phyloP scores from a whole-genome alignment of 768 basidiomycete genomes.

The Podaxis rugospora region DNA sequence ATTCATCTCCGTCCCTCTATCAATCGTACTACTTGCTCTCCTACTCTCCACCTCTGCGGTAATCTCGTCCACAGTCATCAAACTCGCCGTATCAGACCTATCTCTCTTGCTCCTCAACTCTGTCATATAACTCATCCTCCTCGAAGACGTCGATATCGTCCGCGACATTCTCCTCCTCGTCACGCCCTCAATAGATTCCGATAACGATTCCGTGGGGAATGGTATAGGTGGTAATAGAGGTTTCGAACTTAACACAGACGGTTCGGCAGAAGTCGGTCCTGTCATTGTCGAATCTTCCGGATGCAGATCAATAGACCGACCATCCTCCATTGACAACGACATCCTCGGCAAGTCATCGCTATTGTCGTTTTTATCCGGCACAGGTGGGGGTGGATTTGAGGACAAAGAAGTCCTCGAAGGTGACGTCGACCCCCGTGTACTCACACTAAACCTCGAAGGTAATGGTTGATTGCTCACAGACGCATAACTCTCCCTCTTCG shows the following conservation, averaged over 20 bases:
- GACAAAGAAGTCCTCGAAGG: conserved; percentile 43
- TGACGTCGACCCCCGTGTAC: conserved; percentile 53
- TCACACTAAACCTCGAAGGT: conserved; percentile 59
- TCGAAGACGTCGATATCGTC: conserved; percentile 46
- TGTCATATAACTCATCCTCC: conserved; percentile 77
- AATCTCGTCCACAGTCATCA: conserved; percentile 97
- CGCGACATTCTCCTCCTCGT: conserved; percentile 38
- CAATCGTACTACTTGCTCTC: conserved; percentile 44
- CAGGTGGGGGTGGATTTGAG: conserved; percentile 37
- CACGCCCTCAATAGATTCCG: conserved; percentile 69
- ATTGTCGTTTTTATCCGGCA: conserved; percentile 31
- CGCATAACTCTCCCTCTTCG: conserved; percentile 46
- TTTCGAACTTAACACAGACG: conserved; percentile 23
- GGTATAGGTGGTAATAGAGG: conserved; percentile 76
- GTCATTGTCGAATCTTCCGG: conserved; percentile 34
- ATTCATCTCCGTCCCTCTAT: conserved; percentile 45
- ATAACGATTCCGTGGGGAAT: conserved; percentile 73
- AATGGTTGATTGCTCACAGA: conserved; percentile 40
- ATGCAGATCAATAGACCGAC: conserved; percentile 58
- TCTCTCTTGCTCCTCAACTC: conserved; percentile 82
- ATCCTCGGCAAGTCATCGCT: conserved; percentile 61
- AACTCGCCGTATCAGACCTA: conserved; percentile 80
- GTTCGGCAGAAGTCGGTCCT: conserved; percentile 18
- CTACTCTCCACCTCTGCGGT: conserved; percentile 89
- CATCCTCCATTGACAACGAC: conserved; percentile 74